Evolutionary conservation across 2,329 filamentous ascomycete genomes (phyloP).

Genomic region (Anthostomella pinea): DNA sequence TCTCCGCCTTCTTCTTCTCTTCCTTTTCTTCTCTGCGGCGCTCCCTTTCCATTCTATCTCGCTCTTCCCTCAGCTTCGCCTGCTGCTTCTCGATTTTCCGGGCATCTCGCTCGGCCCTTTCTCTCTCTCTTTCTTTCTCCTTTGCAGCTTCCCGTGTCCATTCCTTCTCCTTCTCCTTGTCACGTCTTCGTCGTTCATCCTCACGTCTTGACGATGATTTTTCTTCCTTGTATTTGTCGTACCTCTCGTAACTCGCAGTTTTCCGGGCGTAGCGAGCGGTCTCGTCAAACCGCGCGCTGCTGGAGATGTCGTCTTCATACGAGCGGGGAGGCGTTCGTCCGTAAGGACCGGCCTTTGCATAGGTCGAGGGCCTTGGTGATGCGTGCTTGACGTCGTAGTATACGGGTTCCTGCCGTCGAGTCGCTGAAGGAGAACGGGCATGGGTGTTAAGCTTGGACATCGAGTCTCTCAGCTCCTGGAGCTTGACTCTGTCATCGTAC

Average conservation of each 20-base stretch:
- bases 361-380: slow-evolving; percentile 45
- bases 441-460: no score
- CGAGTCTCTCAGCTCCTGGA: slow-evolving; percentile 62
- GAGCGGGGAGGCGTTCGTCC: slow-evolving; percentile 38
- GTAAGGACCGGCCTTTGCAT: slow-evolving; percentile 35
- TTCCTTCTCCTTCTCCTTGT: slow-evolving; percentile 34
- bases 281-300: slow-evolving; percentile 40
- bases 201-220: slow-evolving; percentile 41
- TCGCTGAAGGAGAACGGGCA: slow-evolving; percentile 37
- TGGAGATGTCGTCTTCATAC: slow-evolving; percentile 46
- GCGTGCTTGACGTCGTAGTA: slow-evolving; percentile 49
- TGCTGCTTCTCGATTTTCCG: slow-evolving; percentile 26
- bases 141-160: slow-evolving; percentile 26
- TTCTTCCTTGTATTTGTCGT: no score
- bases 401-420: slow-evolving; percentile 33
- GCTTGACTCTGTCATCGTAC: slow-evolving; percentile 73
- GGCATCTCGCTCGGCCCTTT: slow-evolving; percentile 10
- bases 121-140: slow-evolving; percentile 17
- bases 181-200: slow-evolving; percentile 35
- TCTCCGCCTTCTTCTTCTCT: slow-evolving; percentile 13
- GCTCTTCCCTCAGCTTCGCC: slow-evolving; percentile 33
- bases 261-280: slow-evolving; percentile 42
- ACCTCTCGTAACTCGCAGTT: slow-evolving; percentile 43
- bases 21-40: slow-evolving; percentile 24
- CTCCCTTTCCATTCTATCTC: slow-evolving; percentile 25